Evolutionary conservation across 306 rosid species (phyloP).

Genomic region (Cicer judaicum): DNA sequence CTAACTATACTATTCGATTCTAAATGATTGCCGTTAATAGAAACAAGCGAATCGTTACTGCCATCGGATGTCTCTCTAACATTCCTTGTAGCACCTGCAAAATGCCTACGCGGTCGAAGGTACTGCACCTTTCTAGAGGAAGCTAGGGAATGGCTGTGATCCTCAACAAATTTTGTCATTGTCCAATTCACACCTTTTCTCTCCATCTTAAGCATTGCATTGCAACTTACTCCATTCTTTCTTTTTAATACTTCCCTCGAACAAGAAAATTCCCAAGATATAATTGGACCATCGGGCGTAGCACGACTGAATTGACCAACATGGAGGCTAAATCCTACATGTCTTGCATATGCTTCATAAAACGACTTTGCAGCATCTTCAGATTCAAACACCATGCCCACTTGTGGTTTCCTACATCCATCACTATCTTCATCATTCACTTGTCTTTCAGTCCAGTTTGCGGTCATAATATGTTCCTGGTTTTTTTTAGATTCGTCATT

Average conservation of each 20-base stretch:
- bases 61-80: constrained; percentile 52
- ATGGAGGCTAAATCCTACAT: constrained; percentile 64
- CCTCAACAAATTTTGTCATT: constrained; percentile 73
- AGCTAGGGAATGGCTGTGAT: constrained; percentile 73
- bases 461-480: constrained; percentile 41
- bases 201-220: constrained; percentile 77
- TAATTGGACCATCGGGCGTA: constrained; percentile 78
- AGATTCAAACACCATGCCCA: constrained; percentile 72
- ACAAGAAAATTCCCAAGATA: constrained; percentile 75
- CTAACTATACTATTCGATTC: constrained; percentile 51
- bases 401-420: constrained; percentile 56
- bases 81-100: constrained; percentile 68
- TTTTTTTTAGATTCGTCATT: constrained; percentile 44
- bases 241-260: constrained; percentile 71
- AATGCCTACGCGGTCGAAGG: constrained; percentile 71
- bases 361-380: constrained; percentile 72
- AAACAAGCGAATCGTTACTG: constrained; percentile 50
- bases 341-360: constrained; percentile 68
- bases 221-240: constrained; percentile 74
- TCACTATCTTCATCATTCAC: constrained; percentile 49
- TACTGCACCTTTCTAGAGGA: constrained; percentile 61
- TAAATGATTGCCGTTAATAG: constrained; percentile 57
- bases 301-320: constrained; percentile 73
- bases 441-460: constrained; percentile 51
- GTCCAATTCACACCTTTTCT: constrained; percentile 66